Evolutionary conservation across 192 early-diverging fungal genomes (phyloP).

Genomic region (Coemansia aciculifera): DNA sequence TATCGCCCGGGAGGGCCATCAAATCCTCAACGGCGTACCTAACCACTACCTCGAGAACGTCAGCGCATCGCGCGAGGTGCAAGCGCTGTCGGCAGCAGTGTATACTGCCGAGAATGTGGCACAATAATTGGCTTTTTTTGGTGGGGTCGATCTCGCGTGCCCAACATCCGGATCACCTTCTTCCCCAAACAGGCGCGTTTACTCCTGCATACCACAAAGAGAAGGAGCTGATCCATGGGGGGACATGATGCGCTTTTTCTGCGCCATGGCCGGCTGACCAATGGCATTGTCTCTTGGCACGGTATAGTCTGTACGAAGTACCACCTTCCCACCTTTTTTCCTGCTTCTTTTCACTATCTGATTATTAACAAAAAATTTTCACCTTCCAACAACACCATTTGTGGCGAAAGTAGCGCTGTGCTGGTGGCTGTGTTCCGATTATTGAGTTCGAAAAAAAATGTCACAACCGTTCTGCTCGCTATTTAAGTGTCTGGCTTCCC

Average conservation of each 20-base stretch:
- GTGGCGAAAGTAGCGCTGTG: conserved; percentile 1
- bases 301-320: not conserved
- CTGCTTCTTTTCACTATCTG: not conserved
- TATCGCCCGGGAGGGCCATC: conserved; percentile 68
- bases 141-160: not conserved
- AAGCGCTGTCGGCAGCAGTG: conserved; percentile 74
- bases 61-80: conserved; percentile 69
- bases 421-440: not conserved
- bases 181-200: not conserved
- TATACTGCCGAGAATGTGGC: conserved; percentile 65
- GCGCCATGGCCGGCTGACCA: not conserved
- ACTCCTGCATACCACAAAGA: not conserved
- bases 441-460: not conserved
- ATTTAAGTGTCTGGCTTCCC: conserved; percentile 6
- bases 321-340: not conserved
- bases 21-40: conserved; percentile 69
- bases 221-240: not conserved
- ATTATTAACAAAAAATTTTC: not conserved
- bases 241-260: not conserved
- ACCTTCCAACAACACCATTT: not conserved
- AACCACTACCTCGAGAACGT: conserved; percentile 74
- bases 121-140: conserved; percentile 1
- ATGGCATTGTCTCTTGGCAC: not conserved
- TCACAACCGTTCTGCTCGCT: not conserved
- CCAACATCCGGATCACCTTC: not conserved